These are phyloP conservation scores for Pseudozyma flocculosa DNA, from an alignment of 1,284 basidiomycete species.

Conservation along the genomic window DNA sequence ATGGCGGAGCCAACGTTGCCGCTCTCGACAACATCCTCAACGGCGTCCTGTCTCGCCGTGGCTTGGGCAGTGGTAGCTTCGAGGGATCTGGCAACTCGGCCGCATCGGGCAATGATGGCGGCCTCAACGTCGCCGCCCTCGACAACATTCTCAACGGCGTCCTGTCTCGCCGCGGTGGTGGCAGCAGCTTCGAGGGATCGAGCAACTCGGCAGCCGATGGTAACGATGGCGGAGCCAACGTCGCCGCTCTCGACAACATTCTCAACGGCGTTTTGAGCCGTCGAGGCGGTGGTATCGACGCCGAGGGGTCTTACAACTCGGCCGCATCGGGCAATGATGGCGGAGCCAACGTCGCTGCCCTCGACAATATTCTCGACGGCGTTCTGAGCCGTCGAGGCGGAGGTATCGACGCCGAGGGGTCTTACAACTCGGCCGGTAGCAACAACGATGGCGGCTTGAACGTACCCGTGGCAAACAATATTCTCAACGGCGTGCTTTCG, in stretches of 20 bases:
- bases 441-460: not conserved
- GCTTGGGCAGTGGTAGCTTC: too few relatives aligned
- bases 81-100: too few relatives aligned
- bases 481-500: not conserved
- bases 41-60: too few relatives aligned
- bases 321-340: not conserved
- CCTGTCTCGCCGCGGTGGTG: too few relatives aligned
- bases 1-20: too few relatives aligned
- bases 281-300: not conserved
- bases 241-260: not conserved
- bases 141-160: too few relatives aligned
- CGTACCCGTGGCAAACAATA: not conserved
- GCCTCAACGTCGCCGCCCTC: too few relatives aligned
- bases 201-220: not conserved
- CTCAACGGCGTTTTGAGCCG: not conserved
- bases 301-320: not conserved
- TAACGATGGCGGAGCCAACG: not conserved
- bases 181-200: too few relatives aligned
- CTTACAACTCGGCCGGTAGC: not conserved
- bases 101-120: too few relatives aligned
- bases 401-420: not conserved
- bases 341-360: not conserved
- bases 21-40: too few relatives aligned
- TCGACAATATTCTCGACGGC: not conserved
- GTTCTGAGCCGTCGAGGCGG: not conserved